phyloP scores from a whole-genome alignment of 371 early-diverging fungal genomes.

The Saksenaea oblongispora region DNA sequence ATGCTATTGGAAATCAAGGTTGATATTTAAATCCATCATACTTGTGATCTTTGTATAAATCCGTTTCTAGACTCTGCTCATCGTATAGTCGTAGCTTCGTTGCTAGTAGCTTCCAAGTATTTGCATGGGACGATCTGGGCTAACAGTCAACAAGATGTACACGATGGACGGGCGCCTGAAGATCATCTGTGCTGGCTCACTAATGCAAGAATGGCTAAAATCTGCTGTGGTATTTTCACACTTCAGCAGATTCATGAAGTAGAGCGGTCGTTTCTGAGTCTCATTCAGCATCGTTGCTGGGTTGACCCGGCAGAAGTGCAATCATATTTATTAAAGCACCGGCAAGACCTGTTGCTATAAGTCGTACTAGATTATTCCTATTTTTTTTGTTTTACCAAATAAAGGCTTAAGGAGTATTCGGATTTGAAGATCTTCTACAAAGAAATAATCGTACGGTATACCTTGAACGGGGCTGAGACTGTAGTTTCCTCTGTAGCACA shows the following conservation, averaged over 20 bases:
- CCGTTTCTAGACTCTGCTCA: constrained; percentile 25
- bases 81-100: constrained; percentile 26
- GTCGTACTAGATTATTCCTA: neutral
- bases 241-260: constrained; percentile 26
- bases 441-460: no score
- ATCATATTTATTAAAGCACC: constrained; percentile 20
- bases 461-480: no score
- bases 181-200: constrained; percentile 14
- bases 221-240: constrained; percentile 23
- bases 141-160: neutral
- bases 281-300: constrained; percentile 33
- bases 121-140: constrained; percentile 24
- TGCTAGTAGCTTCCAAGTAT: constrained; percentile 34
- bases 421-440: no score
- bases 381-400: neutral
- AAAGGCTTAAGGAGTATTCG: neutral
- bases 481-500: no score
- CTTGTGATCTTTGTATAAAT: neutral
- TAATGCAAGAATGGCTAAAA: constrained; percentile 15
- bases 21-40: neutral
- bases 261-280: constrained; percentile 29
- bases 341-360: constrained; percentile 22
- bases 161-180: constrained; percentile 1
- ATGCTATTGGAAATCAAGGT: constrained; percentile 32
- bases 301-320: constrained; percentile 26